These are phyloP conservation scores for Vanderwaltozyma verrucispora DNA, from an alignment of 805 yeast species.

Conservation along the genomic window DNA sequence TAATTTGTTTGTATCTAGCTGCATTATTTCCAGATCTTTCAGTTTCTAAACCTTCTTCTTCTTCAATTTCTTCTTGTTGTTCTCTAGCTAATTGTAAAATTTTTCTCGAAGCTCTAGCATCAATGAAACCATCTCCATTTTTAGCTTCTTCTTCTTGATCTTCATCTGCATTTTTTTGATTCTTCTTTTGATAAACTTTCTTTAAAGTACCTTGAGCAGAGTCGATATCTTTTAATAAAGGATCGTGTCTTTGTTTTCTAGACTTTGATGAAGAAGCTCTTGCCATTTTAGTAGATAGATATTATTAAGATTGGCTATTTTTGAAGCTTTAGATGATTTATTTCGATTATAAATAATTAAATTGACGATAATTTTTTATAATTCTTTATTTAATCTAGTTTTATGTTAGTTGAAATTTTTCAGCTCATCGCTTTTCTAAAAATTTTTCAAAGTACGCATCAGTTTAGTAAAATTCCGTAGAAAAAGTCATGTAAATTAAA, in stretches of 20 bases:
- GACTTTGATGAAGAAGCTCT: slow-evolving; percentile 45
- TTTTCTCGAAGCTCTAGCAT: slow-evolving; percentile 72
- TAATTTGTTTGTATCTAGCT: slow-evolving; percentile 25
- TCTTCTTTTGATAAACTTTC: slow-evolving; percentile 27
- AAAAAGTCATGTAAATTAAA: too few species aligned
- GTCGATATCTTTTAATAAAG: slow-evolving; percentile 69
- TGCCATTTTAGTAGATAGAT: slow-evolving; percentile 40
- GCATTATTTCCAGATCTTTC: slow-evolving; percentile 22
- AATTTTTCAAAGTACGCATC: slow-evolving; percentile 1
- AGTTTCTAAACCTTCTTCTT: slow-evolving; percentile 41
- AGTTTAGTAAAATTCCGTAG: background rate
- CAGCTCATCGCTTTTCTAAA: slow-evolving; percentile 4
- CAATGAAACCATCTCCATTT: slow-evolving; percentile 51
- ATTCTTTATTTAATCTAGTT: background rate
- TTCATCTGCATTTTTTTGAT: slow-evolving; percentile 27
- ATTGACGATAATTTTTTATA: background rate
- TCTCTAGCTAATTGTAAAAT: slow-evolving; percentile 83
- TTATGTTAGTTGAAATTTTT: background rate
- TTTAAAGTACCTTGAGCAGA: slow-evolving; percentile 64
- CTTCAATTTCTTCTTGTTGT: slow-evolving; percentile 84
- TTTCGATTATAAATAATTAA: too few species aligned
- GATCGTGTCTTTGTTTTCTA: slow-evolving; percentile 62
- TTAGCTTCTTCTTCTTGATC: slow-evolving; percentile 32
- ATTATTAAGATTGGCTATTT: background rate
- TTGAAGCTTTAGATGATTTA: background rate